A percentile compares a stretch with the other conserved stretches of the same genome.
phyloP scores from a whole-genome alignment of 2,329 filamentous ascomycete species.

The Boeremia lycopersici region DNA sequence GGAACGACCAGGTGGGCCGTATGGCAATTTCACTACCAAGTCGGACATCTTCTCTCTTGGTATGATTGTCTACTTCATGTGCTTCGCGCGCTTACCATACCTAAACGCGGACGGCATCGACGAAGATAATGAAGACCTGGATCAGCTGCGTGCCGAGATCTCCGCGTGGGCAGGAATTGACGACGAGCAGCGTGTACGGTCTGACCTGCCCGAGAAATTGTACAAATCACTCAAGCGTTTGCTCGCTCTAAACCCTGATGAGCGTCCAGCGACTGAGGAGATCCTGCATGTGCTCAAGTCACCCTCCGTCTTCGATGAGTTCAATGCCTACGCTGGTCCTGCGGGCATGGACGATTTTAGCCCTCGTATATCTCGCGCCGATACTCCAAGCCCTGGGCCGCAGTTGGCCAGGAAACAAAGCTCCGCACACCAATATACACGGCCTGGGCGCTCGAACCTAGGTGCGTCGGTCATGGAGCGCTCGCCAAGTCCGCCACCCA shows the following conservation, averaged over 20 bases:
- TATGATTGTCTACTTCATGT: constrained; percentile 99
- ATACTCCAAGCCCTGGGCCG: constrained; percentile 47
- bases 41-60: constrained; percentile 98
- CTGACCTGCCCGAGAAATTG: constrained; percentile 83
- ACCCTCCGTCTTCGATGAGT: constrained; percentile 60
- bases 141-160: constrained; percentile 84
- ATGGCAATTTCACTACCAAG: constrained; percentile 94
- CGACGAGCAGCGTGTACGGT: constrained; percentile 73
- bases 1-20: constrained; percentile 67
- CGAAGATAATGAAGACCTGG: constrained; percentile 91
- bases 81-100: constrained; percentile 89
- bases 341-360: constrained; percentile 42
- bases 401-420: constrained; percentile 31
- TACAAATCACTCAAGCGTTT: constrained; percentile 84
- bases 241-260: constrained; percentile 74
- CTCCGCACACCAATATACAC: constrained; percentile 32
- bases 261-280: constrained; percentile 83
- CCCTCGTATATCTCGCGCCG: constrained; percentile 53
- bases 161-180: constrained; percentile 85
- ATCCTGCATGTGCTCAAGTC: constrained; percentile 79
- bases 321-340: constrained; percentile 46
- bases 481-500: constrained; percentile 42
- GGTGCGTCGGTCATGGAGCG: constrained; percentile 39
- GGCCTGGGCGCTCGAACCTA: constrained; percentile 43
- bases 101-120: constrained; percentile 80